Evolutionary conservation across 257 asterid genomes (phyloP), one percentile per base, ranked within the genome.

Genomic region (Knoxia roxburghii): DNA sequence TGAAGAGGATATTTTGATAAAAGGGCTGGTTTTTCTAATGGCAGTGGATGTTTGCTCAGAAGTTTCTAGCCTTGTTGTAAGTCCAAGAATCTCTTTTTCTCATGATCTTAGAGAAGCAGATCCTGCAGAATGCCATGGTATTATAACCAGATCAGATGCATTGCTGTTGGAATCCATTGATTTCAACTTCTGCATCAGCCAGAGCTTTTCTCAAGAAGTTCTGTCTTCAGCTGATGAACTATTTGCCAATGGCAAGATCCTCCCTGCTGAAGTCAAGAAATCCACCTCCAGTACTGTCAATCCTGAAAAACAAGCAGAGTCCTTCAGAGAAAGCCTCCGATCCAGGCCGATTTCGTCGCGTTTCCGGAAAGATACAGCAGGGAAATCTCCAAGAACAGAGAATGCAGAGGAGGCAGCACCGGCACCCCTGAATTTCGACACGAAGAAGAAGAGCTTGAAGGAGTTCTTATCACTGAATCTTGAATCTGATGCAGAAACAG

Each of bases 31-130:
- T 37, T 37, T 3, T 4, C 41, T 37, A n/a, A 85, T 90, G 97
- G 96, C 95, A 26, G 85, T 83, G 1, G 96, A 88, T 75, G 82
- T 87, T 0, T 84, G 86, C 73, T 79, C 85, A 6, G 95, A 86
- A 30, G 45, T 78, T 53, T 61, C 85, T 12, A 86, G 85, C 49
- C 79, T 71, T 14, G 73, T 74, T 8, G 77, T 66, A 2, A 85
- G 85, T 56, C 96, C 96, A 30, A 82, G 97, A 79, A 81, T 88
- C 82, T 86, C 96, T 20, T 84, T 90, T 52, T 90, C 97, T 4
- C 80, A 83, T 67, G 93, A 87, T 72, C 91, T 86, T 29, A 77
- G 72, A 24, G 88, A 87, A 71, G 9, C 80, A 5, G 89, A 86
- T 24, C 87, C 95, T 0, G 13, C 75, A 2, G 85, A 83, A 77